Evolutionary conservation across 2,329 filamentous ascomycete genomes (phyloP).

Genomic region (Drechslerella stenobrocha): DNA sequence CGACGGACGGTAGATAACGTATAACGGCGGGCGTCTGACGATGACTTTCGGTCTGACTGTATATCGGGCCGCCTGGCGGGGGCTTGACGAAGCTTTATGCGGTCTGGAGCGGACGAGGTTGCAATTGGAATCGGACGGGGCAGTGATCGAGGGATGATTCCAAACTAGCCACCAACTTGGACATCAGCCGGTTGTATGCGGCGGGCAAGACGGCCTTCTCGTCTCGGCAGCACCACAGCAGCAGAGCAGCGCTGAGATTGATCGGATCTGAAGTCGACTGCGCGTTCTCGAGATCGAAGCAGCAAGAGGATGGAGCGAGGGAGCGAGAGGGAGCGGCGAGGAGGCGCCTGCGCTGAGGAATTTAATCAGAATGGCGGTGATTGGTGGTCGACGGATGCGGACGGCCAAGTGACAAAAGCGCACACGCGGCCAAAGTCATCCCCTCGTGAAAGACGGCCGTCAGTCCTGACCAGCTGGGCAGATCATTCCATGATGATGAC

Average conservation of each 20-base stretch:
- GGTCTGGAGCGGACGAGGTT: not conserved
- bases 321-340: not conserved
- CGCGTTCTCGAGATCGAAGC: not conserved
- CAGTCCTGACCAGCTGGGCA: not conserved
- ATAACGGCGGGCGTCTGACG: not conserved
- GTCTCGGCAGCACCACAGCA: too few species aligned
- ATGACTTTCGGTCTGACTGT: not conserved
- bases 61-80: not conserved
- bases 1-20: not conserved
- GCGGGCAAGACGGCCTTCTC: not conserved
- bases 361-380: not conserved
- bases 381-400: conserved; percentile 3
- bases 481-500: not conserved
- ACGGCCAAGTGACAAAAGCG: conserved; percentile 34
- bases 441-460: not conserved
- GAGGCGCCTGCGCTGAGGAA: conserved; percentile 9
- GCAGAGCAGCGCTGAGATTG: not conserved
- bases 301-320: not conserved
- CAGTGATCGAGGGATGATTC: conserved; percentile 1
- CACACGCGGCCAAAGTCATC: conserved; percentile 37
- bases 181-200: conserved; percentile 43
- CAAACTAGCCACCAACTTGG: not conserved
- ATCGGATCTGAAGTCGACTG: not conserved
- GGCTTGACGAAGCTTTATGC: not conserved
- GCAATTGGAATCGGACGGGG: not conserved